Base-by-base conservation (phyloP, 225 moss, liverwort and hornwort genomes). In the Climacium dendroides region DNA sequence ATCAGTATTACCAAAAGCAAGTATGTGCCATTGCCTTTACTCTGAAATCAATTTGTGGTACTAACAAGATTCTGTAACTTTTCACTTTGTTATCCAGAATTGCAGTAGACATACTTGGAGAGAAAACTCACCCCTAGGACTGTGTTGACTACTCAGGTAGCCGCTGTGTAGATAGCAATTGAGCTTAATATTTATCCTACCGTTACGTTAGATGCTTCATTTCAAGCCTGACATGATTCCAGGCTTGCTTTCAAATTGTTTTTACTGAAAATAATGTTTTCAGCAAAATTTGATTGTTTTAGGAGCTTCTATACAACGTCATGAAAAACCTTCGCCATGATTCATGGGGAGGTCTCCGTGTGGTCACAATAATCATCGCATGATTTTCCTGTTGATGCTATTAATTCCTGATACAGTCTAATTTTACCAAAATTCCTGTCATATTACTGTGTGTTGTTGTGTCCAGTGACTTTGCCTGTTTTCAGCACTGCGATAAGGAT, bases 121-220 rank as follows among this genome's bases (percentile, higher is more conserved):
- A 87, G 83, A 86, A 83, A 58, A 34, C 29, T 83, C 83, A 82
- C 78, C 78, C 54, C 72, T 87, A 87, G 87, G 87, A 87, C 74
- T 90, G 39, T 87, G 75, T 83, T 86, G 77, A 86, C 79, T 87
- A 79, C 76, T 90, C 89, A 90, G 86, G 83, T 88, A 80, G 88
- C 86, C 72, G 61, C 76, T 76, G 41, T 76, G 57, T 82, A 24
- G 65, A 83, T 57, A 74, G n/a, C 48, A 47, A 58, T 82, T 80
- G 69, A 60, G 76, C 84, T 39, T 64, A 48, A 48, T 65, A 70
- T 66, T 13, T 67, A 52, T 60, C 45, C 54, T 52, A 28, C 34
- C 62, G 69, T 78, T 70, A 13, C 50, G 47, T 63, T 55, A 13
- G 66, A 75, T 81, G 66, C 70, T 62, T 60, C 72, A 48, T 60